These are phyloP conservation scores for Setaria viridis DNA, from an alignment of 202 grass and related monocot species.

Conservation along the genomic window DNA sequence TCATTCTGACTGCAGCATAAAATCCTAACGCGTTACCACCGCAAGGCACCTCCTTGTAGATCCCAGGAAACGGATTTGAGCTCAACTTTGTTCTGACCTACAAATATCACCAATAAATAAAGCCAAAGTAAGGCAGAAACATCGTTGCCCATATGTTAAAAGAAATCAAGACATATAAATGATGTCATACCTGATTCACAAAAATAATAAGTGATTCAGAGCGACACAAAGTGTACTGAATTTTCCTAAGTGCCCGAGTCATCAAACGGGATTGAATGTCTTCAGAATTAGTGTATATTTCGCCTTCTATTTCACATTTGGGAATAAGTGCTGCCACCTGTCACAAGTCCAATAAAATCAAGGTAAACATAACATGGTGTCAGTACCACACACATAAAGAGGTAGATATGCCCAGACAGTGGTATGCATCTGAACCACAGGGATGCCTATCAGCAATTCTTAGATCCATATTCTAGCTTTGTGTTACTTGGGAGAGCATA, in stretches of 20 bases:
- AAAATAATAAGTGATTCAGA: constrained; percentile 87
- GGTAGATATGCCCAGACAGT: too few species aligned
- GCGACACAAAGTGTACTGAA: constrained; percentile 77
- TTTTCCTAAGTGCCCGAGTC: constrained; percentile 92
- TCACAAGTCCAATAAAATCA: constrained; percentile 44
- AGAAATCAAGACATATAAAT: constrained; percentile 3
- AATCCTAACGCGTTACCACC: constrained; percentile 90
- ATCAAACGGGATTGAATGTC: constrained; percentile 79
- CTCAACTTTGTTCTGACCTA: constrained; percentile 72
- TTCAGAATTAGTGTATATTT: constrained; percentile 58
- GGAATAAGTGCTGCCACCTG: constrained; percentile 94
- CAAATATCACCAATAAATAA: constrained; percentile 25
- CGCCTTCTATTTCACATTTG: constrained; percentile 69
- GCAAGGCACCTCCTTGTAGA: constrained; percentile 74
- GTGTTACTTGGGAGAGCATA: too few species aligned
- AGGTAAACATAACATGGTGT: constrained; percentile 38
- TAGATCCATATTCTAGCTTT: too few species aligned
- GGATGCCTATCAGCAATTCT: too few species aligned
- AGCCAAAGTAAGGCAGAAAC: constrained; percentile 4
- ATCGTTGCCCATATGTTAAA: background rate
- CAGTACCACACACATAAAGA: background rate
- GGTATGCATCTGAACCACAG: too few species aligned
- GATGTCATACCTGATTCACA: constrained; percentile 78
- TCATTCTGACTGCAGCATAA: constrained; percentile 88
- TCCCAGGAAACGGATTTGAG: constrained; percentile 33